Evolutionary conservation across 345 rosid genomes (phyloP), one percentile per base, ranked within the genome.

Genomic region (Eucalyptus tenuipes): DNA sequence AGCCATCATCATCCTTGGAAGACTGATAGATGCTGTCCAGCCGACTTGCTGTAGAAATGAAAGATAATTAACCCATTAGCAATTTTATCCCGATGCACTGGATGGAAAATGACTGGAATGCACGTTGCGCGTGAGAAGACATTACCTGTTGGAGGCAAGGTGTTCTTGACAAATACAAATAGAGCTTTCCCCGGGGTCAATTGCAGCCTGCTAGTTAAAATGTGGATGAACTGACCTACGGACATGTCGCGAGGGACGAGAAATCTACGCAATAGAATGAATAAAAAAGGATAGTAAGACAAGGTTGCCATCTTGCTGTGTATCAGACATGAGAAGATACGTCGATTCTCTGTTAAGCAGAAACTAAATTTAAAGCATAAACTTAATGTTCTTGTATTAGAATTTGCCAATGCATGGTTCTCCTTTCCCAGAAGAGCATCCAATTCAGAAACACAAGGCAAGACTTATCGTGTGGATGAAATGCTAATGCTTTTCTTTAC

Each of bases 201-300:
- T 4, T 92, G 96, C 88, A 96, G 93, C 91, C 99, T 94, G 87
- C 86, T 90, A 91, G 96, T 93, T 89, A 97, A 89, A 18, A 97
- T 88, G 93, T 96, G 97, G 82, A 95, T 96, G 91, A 95, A 97
- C 85, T 97, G 99, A 17, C 99, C 99, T 47, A 97, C 94, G 6
- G 98, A 96, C 98, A 96, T 96, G 88, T 95, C 98, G 61, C 98
- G 90, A 86, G 98, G 98, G 92, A 97, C 97, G 88, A 96, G 93
- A 90, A 93, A 96, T 93, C 99, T 97, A 88, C 33, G 61, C 44
- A 44, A 57, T 42, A 87, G 44, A 14, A 92, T 42, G 12, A 15
- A n/a, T 25, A n/a, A 68, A 87, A 53, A 24, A 27, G 80, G 42
- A 75, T 88, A 10, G 61, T 37, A 10, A 13, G 57, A 49, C 57